A percentile compares a stretch with the other conserved stretches of the same genome.
Conservation (phyloP, 768 basidiomycete species). For the Tulasnella sp. region DNA sequence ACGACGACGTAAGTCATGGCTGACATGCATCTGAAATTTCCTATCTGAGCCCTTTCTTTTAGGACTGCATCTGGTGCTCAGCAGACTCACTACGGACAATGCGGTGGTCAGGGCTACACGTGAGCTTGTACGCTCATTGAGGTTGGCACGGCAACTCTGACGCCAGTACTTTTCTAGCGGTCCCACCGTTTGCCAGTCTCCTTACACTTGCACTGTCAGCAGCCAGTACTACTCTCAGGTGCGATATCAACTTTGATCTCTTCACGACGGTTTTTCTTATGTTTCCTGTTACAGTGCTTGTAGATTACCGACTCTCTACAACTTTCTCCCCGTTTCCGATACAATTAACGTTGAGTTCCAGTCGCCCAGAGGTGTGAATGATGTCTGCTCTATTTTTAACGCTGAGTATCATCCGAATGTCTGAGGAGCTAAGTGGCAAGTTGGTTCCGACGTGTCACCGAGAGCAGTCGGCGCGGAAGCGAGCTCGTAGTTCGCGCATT, state of each 20-base stretch:
- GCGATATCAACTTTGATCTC: no score
- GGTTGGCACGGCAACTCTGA: no score
- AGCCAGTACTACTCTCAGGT: neutral
- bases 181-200: constrained; percentile 1
- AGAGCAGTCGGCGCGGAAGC: neutral
- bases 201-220: neutral
- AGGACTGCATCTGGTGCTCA: neutral
- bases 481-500: neutral
- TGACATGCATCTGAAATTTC: neutral
- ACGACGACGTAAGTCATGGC: neutral
- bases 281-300: neutral
- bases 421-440: neutral
- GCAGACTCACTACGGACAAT: constrained; percentile 1
- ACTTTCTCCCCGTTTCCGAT: neutral
- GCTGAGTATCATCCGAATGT: neutral
- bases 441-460: neutral
- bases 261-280: no score
- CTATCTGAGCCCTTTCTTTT: neutral
- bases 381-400: neutral
- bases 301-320: neutral
- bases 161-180: neutral
- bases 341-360: neutral
- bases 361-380: neutral
- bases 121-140: no score
- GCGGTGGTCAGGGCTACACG: neutral